A percentile compares a stretch with the other conserved stretches of the same genome.
phyloP scores from a whole-genome alignment of 225 moss, liverwort and hornwort genomes.

The Ulota crispa region DNA sequence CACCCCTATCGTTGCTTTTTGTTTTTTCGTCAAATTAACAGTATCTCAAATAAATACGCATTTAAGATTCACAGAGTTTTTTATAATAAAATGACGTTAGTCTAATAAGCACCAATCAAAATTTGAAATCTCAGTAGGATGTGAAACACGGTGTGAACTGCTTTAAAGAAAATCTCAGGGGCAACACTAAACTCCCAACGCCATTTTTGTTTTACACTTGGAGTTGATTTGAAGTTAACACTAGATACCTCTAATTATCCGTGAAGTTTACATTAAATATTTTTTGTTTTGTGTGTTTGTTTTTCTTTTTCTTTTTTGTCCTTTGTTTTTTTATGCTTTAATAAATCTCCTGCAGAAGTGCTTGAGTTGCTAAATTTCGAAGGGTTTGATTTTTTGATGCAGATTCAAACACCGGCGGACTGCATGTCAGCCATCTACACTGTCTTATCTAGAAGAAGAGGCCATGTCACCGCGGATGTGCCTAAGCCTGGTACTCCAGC shows the following conservation, averaged over 20 bases:
- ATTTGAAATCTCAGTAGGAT: too few species aligned
- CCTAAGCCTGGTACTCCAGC: slow-evolving; percentile 99
- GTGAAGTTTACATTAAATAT: not conserved
- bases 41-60: not conserved
- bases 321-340: not conserved
- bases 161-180: too few species aligned
- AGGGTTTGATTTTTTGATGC: slow-evolving; percentile 25
- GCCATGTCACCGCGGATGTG: slow-evolving; percentile 97
- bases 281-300: too few species aligned
- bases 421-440: slow-evolving; percentile 99
- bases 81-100: not conserved
- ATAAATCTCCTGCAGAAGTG: not conserved
- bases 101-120: too few species aligned
- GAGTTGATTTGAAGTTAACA: too few species aligned
- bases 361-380: slow-evolving; percentile 5
- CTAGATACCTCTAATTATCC: not conserved
- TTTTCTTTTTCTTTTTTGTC: too few species aligned
- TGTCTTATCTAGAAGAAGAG: slow-evolving; percentile 93
- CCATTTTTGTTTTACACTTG: too few species aligned
- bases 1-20: not conserved
- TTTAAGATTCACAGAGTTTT: not conserved
- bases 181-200: too few species aligned
- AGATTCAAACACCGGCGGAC: slow-evolving; percentile 99
- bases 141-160: too few species aligned
- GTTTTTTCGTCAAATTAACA: not conserved